Conservation (phyloP, 2,329 filamentous ascomycete genomes). For the Claviceps spartinae region DNA sequence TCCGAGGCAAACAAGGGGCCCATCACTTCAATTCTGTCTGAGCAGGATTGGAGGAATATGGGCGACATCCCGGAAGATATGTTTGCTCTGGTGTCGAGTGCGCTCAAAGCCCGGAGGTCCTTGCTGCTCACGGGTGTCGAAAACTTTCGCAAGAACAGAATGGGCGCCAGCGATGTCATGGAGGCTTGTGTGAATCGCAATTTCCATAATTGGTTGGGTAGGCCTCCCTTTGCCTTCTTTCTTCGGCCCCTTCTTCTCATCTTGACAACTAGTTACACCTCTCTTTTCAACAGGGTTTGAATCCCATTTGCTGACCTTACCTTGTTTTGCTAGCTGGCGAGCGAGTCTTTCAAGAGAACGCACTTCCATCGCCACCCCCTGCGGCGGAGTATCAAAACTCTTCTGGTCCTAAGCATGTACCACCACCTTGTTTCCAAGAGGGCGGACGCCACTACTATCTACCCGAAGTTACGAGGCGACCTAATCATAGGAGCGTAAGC, state of each 20-base stretch:
- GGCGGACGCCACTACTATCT: constrained; percentile 16
- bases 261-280: background rate
- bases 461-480: constrained; percentile 1
- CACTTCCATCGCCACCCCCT: constrained; percentile 17
- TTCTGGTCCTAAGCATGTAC: constrained; percentile 9
- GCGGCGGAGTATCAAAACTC: constrained; percentile 9
- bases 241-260: background rate
- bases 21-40: constrained; percentile 15
- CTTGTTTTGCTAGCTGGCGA: constrained; percentile 14
- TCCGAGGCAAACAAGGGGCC: constrained; percentile 5
- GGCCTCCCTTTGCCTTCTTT: constrained; percentile 3
- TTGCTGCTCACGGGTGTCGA: constrained; percentile 12
- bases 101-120: constrained; percentile 19
- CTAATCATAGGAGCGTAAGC: background rate
- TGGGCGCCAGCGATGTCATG: constrained; percentile 11
- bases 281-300: background rate
- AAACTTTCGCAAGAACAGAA: constrained; percentile 4
- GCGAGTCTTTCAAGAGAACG: constrained; percentile 13
- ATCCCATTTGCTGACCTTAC: background rate
- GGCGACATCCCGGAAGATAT: constrained; percentile 17
- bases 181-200: constrained; percentile 13
- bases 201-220: constrained; percentile 26
- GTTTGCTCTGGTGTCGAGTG: constrained; percentile 17
- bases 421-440: constrained; percentile 9
- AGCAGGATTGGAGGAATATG: constrained; percentile 15